Evolutionary conservation across 2,329 filamentous ascomycete species (phyloP), one percentile per base, ranked within the genome.

Genomic region (Colletotrichum neosansevieriae): DNA sequence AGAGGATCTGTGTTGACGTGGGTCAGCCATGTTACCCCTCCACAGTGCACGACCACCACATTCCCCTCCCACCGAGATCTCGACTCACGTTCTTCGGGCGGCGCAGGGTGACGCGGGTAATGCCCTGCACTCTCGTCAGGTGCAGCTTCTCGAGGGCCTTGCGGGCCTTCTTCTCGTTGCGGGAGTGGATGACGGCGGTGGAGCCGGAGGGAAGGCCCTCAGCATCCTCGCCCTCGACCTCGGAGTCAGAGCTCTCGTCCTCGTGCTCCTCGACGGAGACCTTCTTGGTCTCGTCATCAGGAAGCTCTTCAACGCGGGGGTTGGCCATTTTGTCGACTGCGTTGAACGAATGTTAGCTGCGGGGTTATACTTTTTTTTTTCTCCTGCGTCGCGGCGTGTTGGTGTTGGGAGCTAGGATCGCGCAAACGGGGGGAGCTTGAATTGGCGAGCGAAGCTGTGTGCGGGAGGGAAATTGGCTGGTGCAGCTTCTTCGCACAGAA

Each of bases 131-230:
- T 79, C 95, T 94, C 88, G 94, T 96, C 81, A 99, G 87, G 81
- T 97, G 94, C 80, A 98, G 91, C 91, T 99, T 99, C 83, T 94
- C 93, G 81, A 99, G 97, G 79, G 94, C 94, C 90, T 99, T 99
- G 86, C 96, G 92, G 77, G 96, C 97, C 91, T 99, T 99, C 93
- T 99, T 99, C 92, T 99, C 96, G 87, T 98, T 98, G 84, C 96
- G 94, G 80, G 94, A 97, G 89, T 98, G 95, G 79, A 99, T 91
- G 77, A 96, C 90, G 79, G 95, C 92, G 73, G 92, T 90, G 78
- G 94, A 93, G 79, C 95, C 96, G 75, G 92, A 91, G 80, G 95
- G 94, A 74, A 88, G 81, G 75, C 89, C 89, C 75, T 86, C 89
- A 12, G 65, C 65, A 71, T 89, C 91, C 82, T 96, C 94, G 76